These are phyloP conservation scores for Vanrija pseudolonga DNA, from an alignment of 1,284 basidiomycete genomes.

Conservation along the genomic window DNA sequence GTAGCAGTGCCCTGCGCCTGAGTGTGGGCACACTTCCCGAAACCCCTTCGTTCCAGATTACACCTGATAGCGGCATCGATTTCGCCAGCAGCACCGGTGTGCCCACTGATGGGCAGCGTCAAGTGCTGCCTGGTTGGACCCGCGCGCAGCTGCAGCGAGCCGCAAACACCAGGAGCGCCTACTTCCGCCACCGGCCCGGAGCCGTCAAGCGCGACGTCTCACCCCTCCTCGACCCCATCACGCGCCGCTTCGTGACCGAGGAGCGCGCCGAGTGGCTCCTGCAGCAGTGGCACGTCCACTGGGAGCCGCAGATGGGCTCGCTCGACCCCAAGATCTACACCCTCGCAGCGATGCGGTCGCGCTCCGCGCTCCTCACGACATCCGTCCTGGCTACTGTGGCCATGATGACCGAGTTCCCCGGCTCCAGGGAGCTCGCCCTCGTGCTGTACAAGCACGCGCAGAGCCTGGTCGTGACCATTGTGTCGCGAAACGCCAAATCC, in stretches of 20 bases:
- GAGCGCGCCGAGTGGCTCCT: slow-evolving; percentile 1
- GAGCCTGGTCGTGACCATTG: slow-evolving; percentile 1
- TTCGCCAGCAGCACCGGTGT: too few species aligned
- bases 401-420: background rate
- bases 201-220: slow-evolving; percentile 10
- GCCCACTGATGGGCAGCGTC: too few species aligned
- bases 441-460: slow-evolving; percentile 2
- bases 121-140: background rate
- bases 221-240: slow-evolving; percentile 2
- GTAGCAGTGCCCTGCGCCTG: background rate
- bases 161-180: background rate
- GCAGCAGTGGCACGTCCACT: background rate
- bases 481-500: slow-evolving; percentile 4
- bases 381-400: slow-evolving; percentile 4
- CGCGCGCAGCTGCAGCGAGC: background rate
- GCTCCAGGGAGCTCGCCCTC: background rate
- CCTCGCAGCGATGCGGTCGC: background rate
- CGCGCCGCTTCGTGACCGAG: slow-evolving; percentile 1
- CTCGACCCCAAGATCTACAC: slow-evolving; percentile 9
- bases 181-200: slow-evolving; percentile 7
- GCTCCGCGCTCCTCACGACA: slow-evolving; percentile 5
- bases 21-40: too few species aligned
- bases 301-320: slow-evolving; percentile 1
- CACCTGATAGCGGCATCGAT: too few species aligned
- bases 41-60: too few species aligned